These are phyloP conservation scores for Neonectria faginata DNA, from an alignment of 2,329 filamentous ascomycete genomes.

Conservation along the genomic window DNA sequence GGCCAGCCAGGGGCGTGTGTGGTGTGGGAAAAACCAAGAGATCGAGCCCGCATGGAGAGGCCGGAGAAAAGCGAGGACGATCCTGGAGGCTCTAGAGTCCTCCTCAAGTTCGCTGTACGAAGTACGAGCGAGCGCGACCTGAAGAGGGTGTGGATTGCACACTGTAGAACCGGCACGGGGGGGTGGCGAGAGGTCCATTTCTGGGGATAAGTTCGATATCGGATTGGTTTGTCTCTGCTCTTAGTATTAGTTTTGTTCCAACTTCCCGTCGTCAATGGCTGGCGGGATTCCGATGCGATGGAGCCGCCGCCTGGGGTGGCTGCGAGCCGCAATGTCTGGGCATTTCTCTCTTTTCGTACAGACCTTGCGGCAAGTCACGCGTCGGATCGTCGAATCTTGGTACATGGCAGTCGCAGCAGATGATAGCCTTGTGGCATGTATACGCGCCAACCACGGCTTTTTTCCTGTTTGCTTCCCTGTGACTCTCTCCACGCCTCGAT, in stretches of 20 bases:
- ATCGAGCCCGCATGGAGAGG: conserved; percentile 24
- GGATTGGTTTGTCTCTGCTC: conserved; percentile 14
- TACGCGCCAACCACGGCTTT: conserved; percentile 1
- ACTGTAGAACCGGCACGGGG: conserved; percentile 21
- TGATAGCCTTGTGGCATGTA: conserved; percentile 15
- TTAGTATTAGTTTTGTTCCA: conserved; percentile 2
- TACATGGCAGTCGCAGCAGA: conserved; percentile 2
- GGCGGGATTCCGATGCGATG: conserved; percentile 40
- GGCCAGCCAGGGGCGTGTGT: conserved; percentile 16
- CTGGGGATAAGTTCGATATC: neutral
- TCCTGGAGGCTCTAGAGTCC: conserved; percentile 1
- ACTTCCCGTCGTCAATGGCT: neutral
- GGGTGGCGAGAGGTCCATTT: conserved; percentile 40
- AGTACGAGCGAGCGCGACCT: neutral
- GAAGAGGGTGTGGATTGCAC: conserved; percentile 30
- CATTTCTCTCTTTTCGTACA: neutral
- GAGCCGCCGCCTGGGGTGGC: conserved; percentile 37
- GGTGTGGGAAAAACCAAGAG: conserved; percentile 21
- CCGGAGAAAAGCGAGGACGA: conserved; percentile 20
- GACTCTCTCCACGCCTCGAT: conserved; percentile 31
- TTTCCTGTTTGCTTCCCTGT: neutral
- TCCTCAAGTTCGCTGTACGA: too few species aligned
- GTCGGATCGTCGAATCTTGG: conserved; percentile 9
- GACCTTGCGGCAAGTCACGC: neutral
- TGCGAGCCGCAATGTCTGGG: conserved; percentile 42